phyloP scores from a whole-genome alignment of 352 stramenopile species.

The Phytophthora pistaciae region DNA sequence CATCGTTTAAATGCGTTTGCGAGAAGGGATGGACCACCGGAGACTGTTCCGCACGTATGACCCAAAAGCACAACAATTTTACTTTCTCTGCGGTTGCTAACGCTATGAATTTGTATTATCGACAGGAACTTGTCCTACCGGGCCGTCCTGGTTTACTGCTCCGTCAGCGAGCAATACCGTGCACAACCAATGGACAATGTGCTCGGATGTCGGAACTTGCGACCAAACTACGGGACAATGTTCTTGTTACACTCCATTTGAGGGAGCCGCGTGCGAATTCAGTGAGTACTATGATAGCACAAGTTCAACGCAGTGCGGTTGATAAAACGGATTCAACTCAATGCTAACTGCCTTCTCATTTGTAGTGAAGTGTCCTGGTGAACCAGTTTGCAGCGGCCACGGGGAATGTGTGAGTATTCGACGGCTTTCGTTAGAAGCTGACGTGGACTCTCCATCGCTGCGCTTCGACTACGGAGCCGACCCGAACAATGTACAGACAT shows the following conservation, averaged over 20 bases:
- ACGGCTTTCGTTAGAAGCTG: slow-evolving; percentile 67
- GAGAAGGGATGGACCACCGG: slow-evolving; percentile 67
- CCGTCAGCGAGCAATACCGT: slow-evolving; percentile 55
- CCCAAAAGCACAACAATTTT: background rate
- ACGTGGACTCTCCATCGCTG: slow-evolving; percentile 57
- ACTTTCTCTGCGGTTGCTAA: background rate
- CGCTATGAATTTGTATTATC: background rate
- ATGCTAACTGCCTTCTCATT: slow-evolving; percentile 1
- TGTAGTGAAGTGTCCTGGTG: slow-evolving; percentile 72
- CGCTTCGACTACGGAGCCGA: slow-evolving; percentile 75
- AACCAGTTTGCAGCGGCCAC: slow-evolving; percentile 68
- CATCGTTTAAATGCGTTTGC: slow-evolving; percentile 69
- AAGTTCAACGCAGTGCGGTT: background rate
- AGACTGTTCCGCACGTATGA: slow-evolving; percentile 71
- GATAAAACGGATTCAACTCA: background rate
- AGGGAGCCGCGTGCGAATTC: slow-evolving; percentile 62
- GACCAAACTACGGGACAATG: slow-evolving; percentile 65
- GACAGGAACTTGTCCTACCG: slow-evolving; percentile 66
- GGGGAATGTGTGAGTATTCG: slow-evolving; percentile 82
- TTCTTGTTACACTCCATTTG: slow-evolving; percentile 68
- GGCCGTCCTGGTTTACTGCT: slow-evolving; percentile 68
- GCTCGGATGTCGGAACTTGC: slow-evolving; percentile 73
- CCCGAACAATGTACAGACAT: slow-evolving; percentile 78
- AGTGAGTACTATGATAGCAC: slow-evolving; percentile 43
- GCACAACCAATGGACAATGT: slow-evolving; percentile 60